Evolutionary conservation across 768 basidiomycete species (phyloP).

Genomic region (Phanerochaete sordida): DNA sequence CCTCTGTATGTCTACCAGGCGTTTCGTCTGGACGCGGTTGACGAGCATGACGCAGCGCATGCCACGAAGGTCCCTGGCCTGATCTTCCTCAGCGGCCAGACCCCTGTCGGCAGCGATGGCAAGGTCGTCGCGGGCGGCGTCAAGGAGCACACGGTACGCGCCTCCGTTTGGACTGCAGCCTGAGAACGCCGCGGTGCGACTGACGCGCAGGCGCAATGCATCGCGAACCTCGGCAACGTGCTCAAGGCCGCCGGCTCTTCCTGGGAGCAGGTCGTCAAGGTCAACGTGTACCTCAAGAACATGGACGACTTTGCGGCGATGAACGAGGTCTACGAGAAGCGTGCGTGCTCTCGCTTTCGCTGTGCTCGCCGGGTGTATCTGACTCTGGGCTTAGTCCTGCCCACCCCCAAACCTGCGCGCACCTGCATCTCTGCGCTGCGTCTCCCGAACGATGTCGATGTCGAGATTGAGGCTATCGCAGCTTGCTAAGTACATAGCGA

Average conservation of each 20-base stretch:
- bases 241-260: constrained; percentile 51
- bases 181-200: background rate
- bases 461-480: constrained; percentile 75
- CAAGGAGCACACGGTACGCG: constrained; percentile 53
- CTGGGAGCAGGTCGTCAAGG: constrained; percentile 54
- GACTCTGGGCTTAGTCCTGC: constrained; percentile 34
- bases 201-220: constrained; percentile 46
- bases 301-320: constrained; percentile 55
- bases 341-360: constrained; percentile 23
- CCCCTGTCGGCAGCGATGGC: constrained; percentile 46
- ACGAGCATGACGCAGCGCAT: constrained; percentile 36
- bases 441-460: constrained; percentile 64
- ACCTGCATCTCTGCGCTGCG: constrained; percentile 74
- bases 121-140: constrained; percentile 53
- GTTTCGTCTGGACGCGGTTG: background rate
- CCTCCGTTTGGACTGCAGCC: background rate
- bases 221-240: constrained; percentile 51
- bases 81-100: constrained; percentile 61
- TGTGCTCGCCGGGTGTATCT: background rate
- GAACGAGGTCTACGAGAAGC: constrained; percentile 56
- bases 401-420: constrained; percentile 63
- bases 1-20: constrained; percentile 37
- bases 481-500: constrained; percentile 16
- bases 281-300: constrained; percentile 60
- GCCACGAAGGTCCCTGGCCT: constrained; percentile 55